Base-by-base conservation (phyloP, 2,329 filamentous ascomycete species). In the Teratosphaeriaceae sp. region DNA sequence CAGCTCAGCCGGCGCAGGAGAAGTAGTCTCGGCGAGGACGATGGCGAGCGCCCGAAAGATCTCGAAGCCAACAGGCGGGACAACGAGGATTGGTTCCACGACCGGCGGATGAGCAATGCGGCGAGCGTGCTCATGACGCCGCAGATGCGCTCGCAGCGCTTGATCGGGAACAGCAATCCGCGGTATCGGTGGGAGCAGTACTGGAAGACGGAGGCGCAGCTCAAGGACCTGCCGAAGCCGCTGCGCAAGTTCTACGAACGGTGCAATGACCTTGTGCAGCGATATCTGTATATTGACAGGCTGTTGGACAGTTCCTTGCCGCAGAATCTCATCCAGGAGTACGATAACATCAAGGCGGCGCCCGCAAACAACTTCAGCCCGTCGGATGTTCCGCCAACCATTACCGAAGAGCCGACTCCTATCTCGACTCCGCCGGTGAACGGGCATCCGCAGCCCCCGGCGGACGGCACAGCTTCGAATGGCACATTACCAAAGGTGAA, bases 281-380 rank as follows among this genome's bases (percentile, higher is more conserved):
- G 94, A 62, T 97, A 96, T 63, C 74, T 94, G 50, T 96, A 94
- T 63, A 95, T 96, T 55, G 90, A 96, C 66, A 79, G 84, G 40
- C 72, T 97, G 44, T 75, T 97, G 48, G 88, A 95, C 66, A 95
- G 88, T 7, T 89, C 87, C 22, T 78, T 95, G n/a, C 89, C 89
- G 2, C 89, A 94, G 59, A 83, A 90, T 56, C 72, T 97, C 34
- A 80, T 97, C 45, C 89, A 94, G 59, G 89, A 96, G 65, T 96
- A 95, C 64, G 82, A 82, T 50, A 26, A 41, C 3, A 29, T 34
- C 29, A 16, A 75, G 20, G 38, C 38, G 11, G 18, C 43, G 2
- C 19, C 38, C 5, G 41, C 36, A 6, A 16, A 35, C 26, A 36
- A 29, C 22, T 40, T 42, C 33, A 43, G 40, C 29, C 41, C 30